These are phyloP conservation scores for Ilyonectria mors-panacis DNA, from an alignment of 2,329 filamentous ascomycete genomes.

Conservation along the genomic window DNA sequence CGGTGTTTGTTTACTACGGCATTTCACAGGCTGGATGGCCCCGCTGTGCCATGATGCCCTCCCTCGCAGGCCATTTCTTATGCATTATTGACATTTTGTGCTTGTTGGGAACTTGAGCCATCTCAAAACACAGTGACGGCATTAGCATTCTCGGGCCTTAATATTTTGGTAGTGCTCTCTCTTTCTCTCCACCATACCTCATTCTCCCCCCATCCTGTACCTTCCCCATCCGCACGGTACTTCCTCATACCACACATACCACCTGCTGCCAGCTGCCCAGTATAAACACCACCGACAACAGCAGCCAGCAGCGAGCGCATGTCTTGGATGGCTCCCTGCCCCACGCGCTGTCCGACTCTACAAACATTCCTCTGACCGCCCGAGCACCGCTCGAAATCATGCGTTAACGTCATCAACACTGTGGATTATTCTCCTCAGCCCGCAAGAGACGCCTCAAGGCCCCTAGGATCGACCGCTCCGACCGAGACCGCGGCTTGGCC, in stretches of 20 bases:
- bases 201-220: slow-evolving; percentile 15
- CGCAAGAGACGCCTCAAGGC: slow-evolving; percentile 24
- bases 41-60: slow-evolving; percentile 40
- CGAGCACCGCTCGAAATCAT: slow-evolving; percentile 50
- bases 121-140: slow-evolving; percentile 40
- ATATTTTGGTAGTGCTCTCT: slow-evolving; percentile 20
- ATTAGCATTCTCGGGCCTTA: slow-evolving; percentile 39
- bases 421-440: slow-evolving; percentile 38
- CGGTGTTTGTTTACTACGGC: slow-evolving; percentile 54
- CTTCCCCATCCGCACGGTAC: slow-evolving; percentile 15
- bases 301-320: slow-evolving; percentile 32
- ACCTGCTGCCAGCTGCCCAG: slow-evolving; percentile 21
- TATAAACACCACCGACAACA: slow-evolving; percentile 13
- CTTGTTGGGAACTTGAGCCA: slow-evolving; percentile 28
- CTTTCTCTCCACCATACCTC: slow-evolving; percentile 24
- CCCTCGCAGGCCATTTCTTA: slow-evolving; percentile 37
- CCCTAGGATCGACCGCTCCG: slow-evolving; percentile 20
- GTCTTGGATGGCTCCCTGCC: slow-evolving; percentile 44
- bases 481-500: slow-evolving; percentile 39
- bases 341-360: slow-evolving; percentile 34
- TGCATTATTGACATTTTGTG: slow-evolving; percentile 43
- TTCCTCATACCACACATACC: slow-evolving; percentile 11
- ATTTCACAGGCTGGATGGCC: slow-evolving; percentile 37
- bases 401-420: slow-evolving; percentile 48
- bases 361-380: slow-evolving; percentile 39